Evolutionary conservation across 176 grass and related monocot genomes (phyloP), one percentile per base, ranked within the genome.

Genomic region (Lolium perenne): DNA sequence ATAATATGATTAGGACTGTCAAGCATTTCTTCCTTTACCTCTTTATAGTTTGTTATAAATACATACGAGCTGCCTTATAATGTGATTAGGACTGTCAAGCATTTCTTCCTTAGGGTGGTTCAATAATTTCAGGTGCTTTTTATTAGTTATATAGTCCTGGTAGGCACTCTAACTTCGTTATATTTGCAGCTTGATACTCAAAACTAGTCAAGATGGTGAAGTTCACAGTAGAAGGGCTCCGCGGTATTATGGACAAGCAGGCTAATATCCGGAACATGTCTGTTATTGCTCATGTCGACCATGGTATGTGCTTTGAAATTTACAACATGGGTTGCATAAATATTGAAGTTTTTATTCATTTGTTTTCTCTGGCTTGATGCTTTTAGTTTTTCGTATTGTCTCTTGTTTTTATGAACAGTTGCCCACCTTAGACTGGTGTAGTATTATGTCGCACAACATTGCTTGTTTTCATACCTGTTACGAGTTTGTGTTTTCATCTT

Each of bases 191-290:
- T 46, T 91, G 88, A 92, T 79, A 26, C 80, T 51, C 79, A 50
- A 90, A 67, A 76, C 65, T 32, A 86, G 86, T n/a, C 92, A 94
- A 93, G 75, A 97, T 94, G 92, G 95, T 97, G 92, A 94, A 93
- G 90, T 93, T 97, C 82, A 97, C 92, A 55, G 92, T 13, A 12
- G 95, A 97, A 80, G 95, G 84, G 87, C 92, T 94, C 49, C 95
- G 90, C 10, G 32, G 48, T 3, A 97, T 94, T 63, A 97, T 97
- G 95, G 95, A 97, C 81, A 70, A 92, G 51, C 94, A 94, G 22
- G 89, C 93, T 75, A 97, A 97, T 38, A 97, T 94, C 32, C 55
- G 94, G 5, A 97, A 97, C 83, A 97, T 97, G 94, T 97, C 94
- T 51, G 94, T 94, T 60, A 92, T 92, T 92, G 94, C 94, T 58